Evolutionary conservation across 1,284 basidiomycete genomes (phyloP), one percentile per base, ranked within the genome.

Genomic region (Leccinum solheimii): DNA sequence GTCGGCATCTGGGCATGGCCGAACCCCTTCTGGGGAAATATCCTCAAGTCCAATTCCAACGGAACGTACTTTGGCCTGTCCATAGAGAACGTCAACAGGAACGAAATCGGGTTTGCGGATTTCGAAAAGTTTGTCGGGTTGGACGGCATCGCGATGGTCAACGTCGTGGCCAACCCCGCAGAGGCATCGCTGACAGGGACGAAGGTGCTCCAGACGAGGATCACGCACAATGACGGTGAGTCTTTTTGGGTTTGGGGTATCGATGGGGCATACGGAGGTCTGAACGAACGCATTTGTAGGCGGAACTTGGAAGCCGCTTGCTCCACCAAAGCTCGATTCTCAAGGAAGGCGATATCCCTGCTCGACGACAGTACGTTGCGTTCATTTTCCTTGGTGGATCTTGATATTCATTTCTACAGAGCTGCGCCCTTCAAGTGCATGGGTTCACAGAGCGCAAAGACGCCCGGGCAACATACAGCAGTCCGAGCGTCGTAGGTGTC

Each of bases 81-180:
- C 0, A 72, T 92, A 55, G 91, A 94, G 68, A 84, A 94, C 68
- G 97, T 95, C 62, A 99, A 99, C 76, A 86, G 97, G 27, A 90
- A 99, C 74, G 79, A 85, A 0, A 74, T 79, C 0, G 97, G 97
- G 14, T 98, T 86, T 69, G 97, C 96, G 53, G 97, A 99, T 76
- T 99, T 99, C 70, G 97, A 99, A 79, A 99, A 98, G 82, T 92
- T 98, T 85, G 87, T 92, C 62, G 96, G 95, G 2, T 77, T 99
- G 55, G 96, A 99, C 75, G 97, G 97, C 0, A 97, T 99, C 65
- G 95, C 95, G 7, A 78, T 99, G 51, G 86, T 96, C 68, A 99
- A 99, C 71, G 75, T 98, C 38, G 94, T 99, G 3, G 77, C 86
- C 14, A 97, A 99, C 72, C 83, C 94, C 0, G 79, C 83, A 0